Evolutionary conservation across 1,284 basidiomycete species (phyloP), one percentile per base, ranked within the genome.

Genomic region (Cutaneotrichosporon sp.): DNA sequence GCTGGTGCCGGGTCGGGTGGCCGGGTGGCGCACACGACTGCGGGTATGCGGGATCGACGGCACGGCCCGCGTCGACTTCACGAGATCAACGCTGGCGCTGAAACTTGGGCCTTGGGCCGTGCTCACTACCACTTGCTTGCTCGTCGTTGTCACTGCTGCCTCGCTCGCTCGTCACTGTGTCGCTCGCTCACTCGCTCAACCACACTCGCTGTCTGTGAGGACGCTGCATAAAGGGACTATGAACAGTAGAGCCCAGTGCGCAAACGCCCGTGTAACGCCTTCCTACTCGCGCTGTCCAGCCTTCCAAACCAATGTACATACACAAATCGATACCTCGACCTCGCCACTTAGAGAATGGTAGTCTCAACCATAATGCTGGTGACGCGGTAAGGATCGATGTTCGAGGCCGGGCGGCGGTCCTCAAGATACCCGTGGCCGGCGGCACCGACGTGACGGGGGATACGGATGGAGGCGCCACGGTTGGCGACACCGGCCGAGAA

Each of bases 401-500:
- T 99, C 77, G 94, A 97, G 58, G 95, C 95, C 36, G 95, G 94
- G 69, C 95, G 91, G 24, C 94, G 87, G 82, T 95, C 93, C 81
- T 97, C 95, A 71, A 98, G 83, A 85, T 99, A 99, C 47, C 97
- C 95, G 78, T 89, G 91, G 66, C 95, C 95, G 82, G 95, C 88
- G 36, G 89, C 84, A 62, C 89, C 90, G 72, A 97, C 93, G 80
- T 95, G 92, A 73, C 94, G 85, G 59, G 95, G 56, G 55, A 66
- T 66, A 63, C 62, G 74, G 67, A 83, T 92, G 88, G 80, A 95
- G 56, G 92, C 93, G 76, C 94, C 95, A 82, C 95, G 92, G 85
- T 99, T 92, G 73, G 95, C 95, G 65, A 98, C 91, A 81, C 95
- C 95, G 63, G 91, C 92, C 69, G 89, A 91, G 85, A 99, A 99